Evolutionary conservation across 1,284 basidiomycete genomes (phyloP).

Genomic region (Meira nashicola): DNA sequence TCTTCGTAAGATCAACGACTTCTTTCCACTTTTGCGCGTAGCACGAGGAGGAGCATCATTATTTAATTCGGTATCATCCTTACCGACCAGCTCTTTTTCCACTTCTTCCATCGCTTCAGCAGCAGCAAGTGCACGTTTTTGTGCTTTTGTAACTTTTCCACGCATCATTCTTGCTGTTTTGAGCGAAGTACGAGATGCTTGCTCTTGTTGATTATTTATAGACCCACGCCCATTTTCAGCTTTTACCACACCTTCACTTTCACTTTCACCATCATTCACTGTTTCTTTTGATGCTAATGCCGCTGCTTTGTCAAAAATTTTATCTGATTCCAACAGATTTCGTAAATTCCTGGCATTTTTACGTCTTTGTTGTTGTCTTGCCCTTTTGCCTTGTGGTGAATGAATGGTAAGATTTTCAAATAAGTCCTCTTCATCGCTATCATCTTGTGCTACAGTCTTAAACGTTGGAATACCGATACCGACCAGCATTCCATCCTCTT

Average conservation of each 20-base stretch:
- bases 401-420: background rate
- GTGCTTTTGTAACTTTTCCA: too few species aligned
- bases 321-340: background rate
- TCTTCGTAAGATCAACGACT: background rate
- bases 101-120: too few species aligned
- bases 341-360: background rate
- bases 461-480: too few species aligned
- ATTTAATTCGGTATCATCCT: too few species aligned
- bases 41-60: too few species aligned
- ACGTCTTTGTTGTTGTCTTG: background rate
- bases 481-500: too few species aligned
- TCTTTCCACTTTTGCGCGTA: background rate
- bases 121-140: too few species aligned
- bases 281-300: background rate
- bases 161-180: too few species aligned
- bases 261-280: background rate
- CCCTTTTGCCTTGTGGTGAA: constrained; percentile 6
- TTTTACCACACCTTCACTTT: background rate
- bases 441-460: background rate
- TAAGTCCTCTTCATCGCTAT: background rate
- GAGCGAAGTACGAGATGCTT: too few species aligned
- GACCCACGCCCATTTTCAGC: background rate
- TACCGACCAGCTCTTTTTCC: too few species aligned
- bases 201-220: too few species aligned
- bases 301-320: background rate